Evolutionary conservation across 1,139 yeast species (phyloP), one percentile per base, ranked within the genome.

Genomic region (Pichia sp.): DNA sequence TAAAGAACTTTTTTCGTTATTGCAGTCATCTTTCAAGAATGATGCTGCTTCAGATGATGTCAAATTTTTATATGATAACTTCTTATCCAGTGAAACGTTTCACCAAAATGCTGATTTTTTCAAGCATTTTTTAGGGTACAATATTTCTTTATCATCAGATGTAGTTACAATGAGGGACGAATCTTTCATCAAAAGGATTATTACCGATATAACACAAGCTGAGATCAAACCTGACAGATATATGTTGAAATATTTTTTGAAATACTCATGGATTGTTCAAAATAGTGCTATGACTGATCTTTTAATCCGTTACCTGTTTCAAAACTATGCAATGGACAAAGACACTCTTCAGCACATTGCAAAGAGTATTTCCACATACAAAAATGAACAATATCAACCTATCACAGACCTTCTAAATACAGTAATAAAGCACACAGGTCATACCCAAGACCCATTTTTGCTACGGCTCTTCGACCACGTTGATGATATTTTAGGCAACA

Each of bases 1-100:
- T 36, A 52, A 49, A 30, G 56, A 54, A 25, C 36, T 54, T 25
- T 54, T 54, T 42, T 25, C 55, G 6, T 25, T 54, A 22, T 39
- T 54, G 29, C 50, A 49, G 19, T 28, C 49, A n/a, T 42, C 54
- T 3, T 43, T 47, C 25, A 44, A 38, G n/a, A 45, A n/a, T 25
- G 25, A 43, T 3, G 34, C 42, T 22, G 25, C 38, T 6, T 22
- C 1, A n/a, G 34, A 18, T 16, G 34, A 39, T 16, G 19, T 49
- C 7, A 36, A 36, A 16, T 18, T 36, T 22, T 19, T 53, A 18
- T 54, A 54, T 27, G 47, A 50, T 10, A 50, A 52, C 9, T 54
- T 54, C 28, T 10, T 28, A 10, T 13, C 42, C 6, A 52, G 55
- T 48, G 34, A 29, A 14, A 41, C 42, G 9, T 50, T 52, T 28